A percentile compares a stretch with the other conserved stretches of the same genome.
Conservation (phyloP, 2,329 filamentous ascomycete genomes). For the Fusarium sp. region DNA sequence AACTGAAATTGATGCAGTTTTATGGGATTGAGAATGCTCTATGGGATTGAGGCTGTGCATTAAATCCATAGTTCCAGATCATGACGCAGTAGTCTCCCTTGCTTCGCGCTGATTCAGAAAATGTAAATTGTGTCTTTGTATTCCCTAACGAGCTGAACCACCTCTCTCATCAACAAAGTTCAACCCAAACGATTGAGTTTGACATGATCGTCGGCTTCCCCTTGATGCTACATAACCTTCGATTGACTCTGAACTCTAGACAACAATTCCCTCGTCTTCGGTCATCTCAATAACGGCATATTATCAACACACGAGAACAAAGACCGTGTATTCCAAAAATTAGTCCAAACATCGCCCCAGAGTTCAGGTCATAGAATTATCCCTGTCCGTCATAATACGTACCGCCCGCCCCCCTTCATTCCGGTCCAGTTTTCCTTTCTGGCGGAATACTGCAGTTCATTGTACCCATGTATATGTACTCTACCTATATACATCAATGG, state of each 20-base stretch:
- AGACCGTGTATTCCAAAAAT: constrained; percentile 5
- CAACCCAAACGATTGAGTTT: constrained; percentile 33
- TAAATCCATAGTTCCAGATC: background rate
- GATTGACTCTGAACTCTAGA: background rate
- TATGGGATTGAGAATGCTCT: background rate
- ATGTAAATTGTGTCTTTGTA: background rate
- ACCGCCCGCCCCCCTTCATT: constrained; percentile 25
- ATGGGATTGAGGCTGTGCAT: background rate
- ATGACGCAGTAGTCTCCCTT: background rate
- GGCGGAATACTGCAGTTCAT: background rate
- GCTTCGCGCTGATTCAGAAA: background rate
- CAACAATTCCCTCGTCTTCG: background rate
- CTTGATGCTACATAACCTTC: background rate
- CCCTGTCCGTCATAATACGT: constrained; percentile 20
- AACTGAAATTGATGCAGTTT: background rate
- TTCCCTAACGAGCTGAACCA: background rate
- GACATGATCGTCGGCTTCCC: constrained; percentile 13
- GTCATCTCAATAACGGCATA: background rate
- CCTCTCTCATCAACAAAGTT: constrained; percentile 20
- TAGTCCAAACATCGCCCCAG: constrained; percentile 19
- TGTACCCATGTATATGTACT: background rate
- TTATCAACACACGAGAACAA: background rate
- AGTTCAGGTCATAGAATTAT: constrained; percentile 18
- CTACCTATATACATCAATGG: background rate
- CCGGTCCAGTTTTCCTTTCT: constrained; percentile 26